Evolutionary conservation across 179 eudicot genomes (phyloP).

Genomic region (Actinidia chinensis): DNA sequence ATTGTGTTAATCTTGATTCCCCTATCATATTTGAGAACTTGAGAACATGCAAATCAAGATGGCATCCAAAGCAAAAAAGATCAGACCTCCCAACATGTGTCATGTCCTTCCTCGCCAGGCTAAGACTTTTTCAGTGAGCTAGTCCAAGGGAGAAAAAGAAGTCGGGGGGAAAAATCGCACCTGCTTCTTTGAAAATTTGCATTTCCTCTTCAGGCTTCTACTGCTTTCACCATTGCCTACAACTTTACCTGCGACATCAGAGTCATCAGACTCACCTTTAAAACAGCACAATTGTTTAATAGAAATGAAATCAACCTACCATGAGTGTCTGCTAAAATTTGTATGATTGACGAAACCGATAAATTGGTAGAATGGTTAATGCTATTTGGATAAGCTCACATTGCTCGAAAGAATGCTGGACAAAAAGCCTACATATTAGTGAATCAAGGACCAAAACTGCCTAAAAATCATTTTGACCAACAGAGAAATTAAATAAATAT

Average conservation of each 20-base stretch:
- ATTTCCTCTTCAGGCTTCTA: slow-evolving; percentile 24
- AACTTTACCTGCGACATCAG: slow-evolving; percentile 20
- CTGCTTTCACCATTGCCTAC: slow-evolving; percentile 8
- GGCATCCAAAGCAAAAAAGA: slow-evolving; percentile 6
- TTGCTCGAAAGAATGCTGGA: background rate
- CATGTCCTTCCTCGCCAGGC: slow-evolving; percentile 8
- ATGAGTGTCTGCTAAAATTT: background rate
- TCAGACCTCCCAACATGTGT: slow-evolving; percentile 5
- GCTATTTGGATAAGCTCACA: background rate
- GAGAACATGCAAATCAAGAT: background rate
- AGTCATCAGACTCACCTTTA: background rate
- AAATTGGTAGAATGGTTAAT: background rate
- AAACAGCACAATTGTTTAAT: background rate
- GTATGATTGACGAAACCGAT: background rate
- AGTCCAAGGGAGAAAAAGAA: slow-evolving; percentile 22
- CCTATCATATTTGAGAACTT: background rate
- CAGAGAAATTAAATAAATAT: background rate
- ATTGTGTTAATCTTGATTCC: background rate
- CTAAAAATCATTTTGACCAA: background rate
- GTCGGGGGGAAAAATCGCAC: slow-evolving; percentile 30
- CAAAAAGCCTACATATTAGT: background rate
- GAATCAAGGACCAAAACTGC: background rate
- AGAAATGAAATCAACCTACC: background rate
- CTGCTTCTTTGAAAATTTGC: slow-evolving; percentile 15
- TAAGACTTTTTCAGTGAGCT: slow-evolving; percentile 21